Evolutionary conservation across 2,329 filamentous ascomycete species (phyloP).

Genomic region (Coniochaeta ligniaria): DNA sequence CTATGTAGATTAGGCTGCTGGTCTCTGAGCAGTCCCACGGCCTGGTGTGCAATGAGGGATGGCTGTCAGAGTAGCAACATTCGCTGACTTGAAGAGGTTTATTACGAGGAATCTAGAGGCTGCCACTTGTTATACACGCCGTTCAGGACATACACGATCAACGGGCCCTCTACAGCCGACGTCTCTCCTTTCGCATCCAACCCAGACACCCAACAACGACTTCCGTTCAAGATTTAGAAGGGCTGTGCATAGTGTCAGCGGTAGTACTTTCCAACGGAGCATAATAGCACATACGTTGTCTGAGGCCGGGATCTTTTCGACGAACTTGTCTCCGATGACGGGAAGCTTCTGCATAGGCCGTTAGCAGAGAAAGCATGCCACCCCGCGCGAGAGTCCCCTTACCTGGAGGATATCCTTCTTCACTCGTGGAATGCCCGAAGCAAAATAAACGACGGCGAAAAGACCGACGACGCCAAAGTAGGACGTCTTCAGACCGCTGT

Average conservation of each 20-base stretch:
- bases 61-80: neutral
- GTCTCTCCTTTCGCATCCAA: neutral
- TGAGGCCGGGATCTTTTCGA: slow-evolving; percentile 47
- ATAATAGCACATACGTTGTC: slow-evolving; percentile 49
- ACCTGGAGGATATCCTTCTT: slow-evolving; percentile 53
- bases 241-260: neutral
- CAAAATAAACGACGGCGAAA: slow-evolving; percentile 51
- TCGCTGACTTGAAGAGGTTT: neutral
- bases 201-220: neutral
- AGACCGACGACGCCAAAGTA: slow-evolving; percentile 51
- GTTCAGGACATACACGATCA: neutral
- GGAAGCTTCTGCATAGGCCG: slow-evolving; percentile 42
- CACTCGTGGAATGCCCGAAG: slow-evolving; percentile 55
- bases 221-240: neutral
- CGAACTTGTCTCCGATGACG: slow-evolving; percentile 41
- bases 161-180: neutral
- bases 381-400: slow-evolving; percentile 10
- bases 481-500: slow-evolving; percentile 43
- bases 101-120: neutral
- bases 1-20: no score
- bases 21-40: neutral
- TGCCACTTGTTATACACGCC: slow-evolving; percentile 1
- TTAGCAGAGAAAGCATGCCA: slow-evolving; percentile 12
- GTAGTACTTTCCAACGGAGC: neutral
- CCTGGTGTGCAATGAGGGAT: neutral